These are phyloP conservation scores for Lizonia empirigonia DNA, from an alignment of 2,329 filamentous ascomycete species.

Conservation along the genomic window DNA sequence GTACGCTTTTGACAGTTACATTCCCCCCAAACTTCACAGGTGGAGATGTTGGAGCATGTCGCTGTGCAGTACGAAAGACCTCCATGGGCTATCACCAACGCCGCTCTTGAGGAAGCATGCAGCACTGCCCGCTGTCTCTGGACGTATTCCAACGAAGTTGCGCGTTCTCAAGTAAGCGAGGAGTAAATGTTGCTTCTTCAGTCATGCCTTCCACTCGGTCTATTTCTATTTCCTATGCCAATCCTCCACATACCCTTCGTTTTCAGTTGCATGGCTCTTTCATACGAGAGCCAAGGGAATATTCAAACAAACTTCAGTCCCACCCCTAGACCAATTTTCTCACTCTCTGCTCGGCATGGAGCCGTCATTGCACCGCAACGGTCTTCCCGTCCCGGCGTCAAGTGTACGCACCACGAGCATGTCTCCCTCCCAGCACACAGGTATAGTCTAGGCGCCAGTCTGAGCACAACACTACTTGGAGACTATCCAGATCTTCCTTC, in stretches of 20 bases:
- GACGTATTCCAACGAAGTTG: no score
- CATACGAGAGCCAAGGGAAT: background rate
- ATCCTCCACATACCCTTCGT: background rate
- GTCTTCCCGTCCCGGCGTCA: background rate
- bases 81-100: background rate
- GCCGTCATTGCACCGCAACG: background rate
- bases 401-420: background rate
- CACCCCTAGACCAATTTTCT: background rate
- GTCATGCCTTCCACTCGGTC: background rate
- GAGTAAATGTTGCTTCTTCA: background rate
- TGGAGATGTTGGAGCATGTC: background rate
- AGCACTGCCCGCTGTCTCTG: background rate
- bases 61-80: background rate
- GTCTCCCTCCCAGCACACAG: background rate
- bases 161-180: no score
- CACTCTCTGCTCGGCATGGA: background rate
- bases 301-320: background rate
- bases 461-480: background rate
- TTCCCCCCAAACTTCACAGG: background rate
- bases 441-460: background rate
- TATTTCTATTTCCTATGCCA: background rate
- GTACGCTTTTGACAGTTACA: background rate
- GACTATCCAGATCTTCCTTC: background rate
- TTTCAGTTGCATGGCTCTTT: background rate
- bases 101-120: background rate